Conservation (phyloP, 352 stramenopile species). For the Globisporangium apiculatum region DNA sequence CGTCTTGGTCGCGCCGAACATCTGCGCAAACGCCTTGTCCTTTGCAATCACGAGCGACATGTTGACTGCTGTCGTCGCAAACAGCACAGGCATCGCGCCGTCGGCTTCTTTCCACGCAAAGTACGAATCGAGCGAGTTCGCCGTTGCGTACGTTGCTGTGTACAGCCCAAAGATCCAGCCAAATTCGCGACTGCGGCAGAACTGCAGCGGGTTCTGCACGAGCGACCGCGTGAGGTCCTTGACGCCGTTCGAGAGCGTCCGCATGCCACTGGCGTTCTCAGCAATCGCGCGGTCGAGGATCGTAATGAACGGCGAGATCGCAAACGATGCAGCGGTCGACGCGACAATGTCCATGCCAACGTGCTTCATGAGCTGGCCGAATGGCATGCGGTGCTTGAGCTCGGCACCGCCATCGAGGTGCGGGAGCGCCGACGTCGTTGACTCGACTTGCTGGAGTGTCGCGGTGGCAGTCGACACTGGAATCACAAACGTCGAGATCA, state of each 20-base stretch:
- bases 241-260: too few relatives aligned
- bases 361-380: slow-evolving; percentile 26
- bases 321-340: slow-evolving; percentile 34
- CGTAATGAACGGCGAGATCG: slow-evolving; percentile 61
- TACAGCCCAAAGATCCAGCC: too few relatives aligned
- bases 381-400: slow-evolving; percentile 10
- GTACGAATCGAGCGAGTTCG: too few relatives aligned
- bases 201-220: too few relatives aligned
- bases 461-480: slow-evolving; percentile 8
- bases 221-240: too few relatives aligned
- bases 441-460: slow-evolving; percentile 20
- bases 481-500: slow-evolving; percentile 15
- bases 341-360: slow-evolving; percentile 39
- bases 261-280: too few relatives aligned
- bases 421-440: slow-evolving; percentile 7
- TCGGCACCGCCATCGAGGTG: background rate
- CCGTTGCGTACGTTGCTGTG: too few relatives aligned
- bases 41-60: slow-evolving; percentile 63
- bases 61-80: too few relatives aligned
- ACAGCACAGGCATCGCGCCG: too few relatives aligned
- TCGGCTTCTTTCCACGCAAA: too few relatives aligned
- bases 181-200: too few relatives aligned
- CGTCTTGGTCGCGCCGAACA: slow-evolving; percentile 43
- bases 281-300: slow-evolving; percentile 55
- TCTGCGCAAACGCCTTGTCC: slow-evolving; percentile 58